A percentile compares a stretch with the other conserved stretches of the same genome.
phyloP scores from a whole-genome alignment of 108 stramenopile species.

The Cyclotella distinguenda region DNA sequence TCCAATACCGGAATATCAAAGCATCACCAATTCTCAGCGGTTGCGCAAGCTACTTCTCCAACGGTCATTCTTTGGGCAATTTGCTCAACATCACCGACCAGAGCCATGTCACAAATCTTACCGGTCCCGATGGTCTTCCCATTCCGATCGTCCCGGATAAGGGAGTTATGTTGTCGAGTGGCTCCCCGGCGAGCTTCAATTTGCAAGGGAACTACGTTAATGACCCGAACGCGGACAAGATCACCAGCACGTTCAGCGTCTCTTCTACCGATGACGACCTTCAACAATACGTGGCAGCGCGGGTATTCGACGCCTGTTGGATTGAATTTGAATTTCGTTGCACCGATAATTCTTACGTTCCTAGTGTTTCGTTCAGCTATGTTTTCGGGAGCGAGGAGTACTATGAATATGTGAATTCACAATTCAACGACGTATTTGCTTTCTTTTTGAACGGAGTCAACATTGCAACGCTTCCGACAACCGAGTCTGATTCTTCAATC shows the following conservation, averaged over 20 bases:
- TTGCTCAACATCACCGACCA: background rate
- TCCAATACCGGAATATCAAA: background rate
- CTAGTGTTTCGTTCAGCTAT: conserved; percentile 30
- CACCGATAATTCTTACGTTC: conserved; percentile 22
- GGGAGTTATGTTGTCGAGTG: conserved; percentile 30
- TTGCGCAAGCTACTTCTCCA: background rate
- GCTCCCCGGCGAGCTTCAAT: conserved; percentile 16
- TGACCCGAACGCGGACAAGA: conserved; percentile 3
- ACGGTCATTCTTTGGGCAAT: background rate
- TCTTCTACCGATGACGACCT: conserved; percentile 2
- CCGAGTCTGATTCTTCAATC: background rate
- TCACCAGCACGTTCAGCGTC: background rate
- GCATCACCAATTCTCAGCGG: background rate
- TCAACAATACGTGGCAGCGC: background rate
- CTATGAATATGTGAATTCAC: conserved; percentile 42
- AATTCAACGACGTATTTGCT: conserved; percentile 45
- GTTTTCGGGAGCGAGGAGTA: conserved; percentile 44
- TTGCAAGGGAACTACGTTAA: too few relatives aligned
- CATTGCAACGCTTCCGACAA: conserved; percentile 22
- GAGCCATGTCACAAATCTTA: background rate
- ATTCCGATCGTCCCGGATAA: conserved; percentile 13
- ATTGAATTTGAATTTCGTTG: conserved; percentile 36
- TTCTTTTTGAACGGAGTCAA: conserved; percentile 31
- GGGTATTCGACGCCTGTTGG: conserved; percentile 30
- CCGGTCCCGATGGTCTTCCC: background rate